Conservation (phyloP, 768 basidiomycete genomes). For the Amanita pallidorosea region DNA sequence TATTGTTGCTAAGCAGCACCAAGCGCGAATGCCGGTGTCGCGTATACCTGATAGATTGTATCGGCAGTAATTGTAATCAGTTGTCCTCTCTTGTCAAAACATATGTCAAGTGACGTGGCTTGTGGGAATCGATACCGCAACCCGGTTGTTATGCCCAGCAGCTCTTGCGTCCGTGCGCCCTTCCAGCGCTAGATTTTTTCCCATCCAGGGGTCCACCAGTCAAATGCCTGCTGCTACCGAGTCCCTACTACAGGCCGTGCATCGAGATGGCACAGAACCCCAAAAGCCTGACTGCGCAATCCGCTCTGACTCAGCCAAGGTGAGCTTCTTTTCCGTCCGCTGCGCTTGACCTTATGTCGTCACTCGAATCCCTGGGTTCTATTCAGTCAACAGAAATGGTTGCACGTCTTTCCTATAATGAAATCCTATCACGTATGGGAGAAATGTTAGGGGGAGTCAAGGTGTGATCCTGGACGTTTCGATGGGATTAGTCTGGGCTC, state of each 20-base stretch:
- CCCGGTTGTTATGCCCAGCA: neutral
- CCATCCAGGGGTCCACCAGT: neutral
- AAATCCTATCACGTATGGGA: neutral
- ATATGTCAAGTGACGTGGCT: neutral
- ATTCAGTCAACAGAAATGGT: neutral
- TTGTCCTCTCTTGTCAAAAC: neutral
- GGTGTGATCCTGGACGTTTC: neutral
- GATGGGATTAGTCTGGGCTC: neutral
- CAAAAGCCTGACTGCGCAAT: neutral
- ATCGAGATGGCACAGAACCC: neutral
- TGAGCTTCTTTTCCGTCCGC: neutral
- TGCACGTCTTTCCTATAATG: neutral
- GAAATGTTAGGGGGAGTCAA: neutral
- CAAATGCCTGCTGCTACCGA: neutral
- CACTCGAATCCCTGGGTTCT: neutral
- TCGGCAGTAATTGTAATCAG: neutral
- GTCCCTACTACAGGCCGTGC: neutral
- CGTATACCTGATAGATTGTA: conserved; percentile 5
- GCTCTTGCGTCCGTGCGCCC: neutral
- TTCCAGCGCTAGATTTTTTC: neutral
- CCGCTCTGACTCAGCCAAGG: neutral
- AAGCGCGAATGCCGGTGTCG: neutral
- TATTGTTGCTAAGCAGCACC: neutral
- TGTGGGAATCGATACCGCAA: neutral
- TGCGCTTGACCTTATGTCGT: neutral